Conservation (phyloP, 2,329 filamentous ascomycete genomes). For the Aspergillus felis region DNA sequence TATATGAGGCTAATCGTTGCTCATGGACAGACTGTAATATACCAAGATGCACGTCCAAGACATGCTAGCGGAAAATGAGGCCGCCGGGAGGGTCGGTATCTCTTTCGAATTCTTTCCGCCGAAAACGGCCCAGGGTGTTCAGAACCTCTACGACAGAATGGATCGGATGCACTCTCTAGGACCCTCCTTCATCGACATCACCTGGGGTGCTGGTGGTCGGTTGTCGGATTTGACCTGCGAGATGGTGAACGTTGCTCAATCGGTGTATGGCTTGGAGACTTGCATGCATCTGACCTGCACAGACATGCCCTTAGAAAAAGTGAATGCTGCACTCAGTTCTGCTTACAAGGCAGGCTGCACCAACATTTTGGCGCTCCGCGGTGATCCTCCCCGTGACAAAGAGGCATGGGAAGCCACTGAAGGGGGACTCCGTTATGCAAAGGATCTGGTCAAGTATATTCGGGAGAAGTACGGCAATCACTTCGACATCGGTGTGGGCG, state of each 20-base stretch:
- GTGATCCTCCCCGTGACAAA: slow-evolving; percentile 88
- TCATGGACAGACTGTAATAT: slow-evolving; percentile 6
- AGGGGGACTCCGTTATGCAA: slow-evolving; percentile 84
- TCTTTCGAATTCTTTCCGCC: slow-evolving; percentile 99
- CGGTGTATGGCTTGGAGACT: slow-evolving; percentile 91
- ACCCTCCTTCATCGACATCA: slow-evolving; percentile 95
- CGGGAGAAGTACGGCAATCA: slow-evolving; percentile 75
- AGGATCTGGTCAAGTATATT: slow-evolving; percentile 84
- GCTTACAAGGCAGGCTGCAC: slow-evolving; percentile 95
- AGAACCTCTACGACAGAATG: slow-evolving; percentile 99
- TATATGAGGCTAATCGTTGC: not conserved
- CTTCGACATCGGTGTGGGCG: slow-evolving; percentile 96
- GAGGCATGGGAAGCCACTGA: slow-evolving; percentile 90
- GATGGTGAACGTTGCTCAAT: slow-evolving; percentile 95
- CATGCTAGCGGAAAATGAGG: slow-evolving; percentile 79
- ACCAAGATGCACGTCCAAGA: slow-evolving; percentile 88
- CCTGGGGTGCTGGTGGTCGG: slow-evolving; percentile 93
- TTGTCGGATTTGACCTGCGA: slow-evolving; percentile 91
- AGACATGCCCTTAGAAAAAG: slow-evolving; percentile 90
- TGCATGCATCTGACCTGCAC: slow-evolving; percentile 99
- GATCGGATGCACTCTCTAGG: slow-evolving; percentile 96
- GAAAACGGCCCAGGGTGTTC: slow-evolving; percentile 83
- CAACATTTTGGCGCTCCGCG: slow-evolving; percentile 90
- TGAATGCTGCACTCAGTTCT: slow-evolving; percentile 80
- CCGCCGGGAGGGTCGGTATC: slow-evolving; percentile 78